phyloP scores from a whole-genome alignment of 129 eudicot species.

The Rutidosis leptorrhynchoides region DNA sequence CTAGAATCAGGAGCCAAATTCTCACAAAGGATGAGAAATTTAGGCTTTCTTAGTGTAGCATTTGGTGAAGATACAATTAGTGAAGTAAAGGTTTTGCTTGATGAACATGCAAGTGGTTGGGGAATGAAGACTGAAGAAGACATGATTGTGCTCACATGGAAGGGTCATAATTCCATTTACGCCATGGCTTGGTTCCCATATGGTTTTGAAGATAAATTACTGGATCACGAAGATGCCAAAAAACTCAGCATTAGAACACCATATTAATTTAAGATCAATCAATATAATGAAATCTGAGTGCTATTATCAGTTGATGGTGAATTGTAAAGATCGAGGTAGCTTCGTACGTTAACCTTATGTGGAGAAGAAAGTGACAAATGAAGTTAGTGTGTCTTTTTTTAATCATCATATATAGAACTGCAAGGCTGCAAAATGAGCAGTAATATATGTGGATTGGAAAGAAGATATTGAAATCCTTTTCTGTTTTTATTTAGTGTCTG shows the following conservation, averaged over 20 bases:
- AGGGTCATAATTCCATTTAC: conserved; percentile 72
- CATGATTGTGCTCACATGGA: conserved; percentile 72
- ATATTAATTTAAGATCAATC: conserved; percentile 14
- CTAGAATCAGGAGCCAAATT: conserved; percentile 51
- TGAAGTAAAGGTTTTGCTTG: conserved; percentile 70
- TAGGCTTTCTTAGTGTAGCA: conserved; percentile 52
- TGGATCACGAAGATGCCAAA: conserved; percentile 15
- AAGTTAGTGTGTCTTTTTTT: conserved; percentile 29
- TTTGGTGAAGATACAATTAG: conserved; percentile 57
- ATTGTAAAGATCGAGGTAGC: conserved; percentile 30
- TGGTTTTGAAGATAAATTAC: conserved; percentile 40
- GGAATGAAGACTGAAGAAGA: conserved; percentile 81
- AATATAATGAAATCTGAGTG: conserved; percentile 6
- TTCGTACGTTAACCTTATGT: conserved; percentile 27
- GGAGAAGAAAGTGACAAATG: conserved; percentile 34
- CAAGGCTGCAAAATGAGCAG: conserved; percentile 26
- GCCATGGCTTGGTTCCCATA: conserved; percentile 69
- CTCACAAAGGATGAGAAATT: conserved; percentile 51
- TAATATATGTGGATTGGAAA: conserved; percentile 3
- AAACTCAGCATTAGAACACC: conserved; percentile 22
- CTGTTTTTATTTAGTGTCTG: conserved; percentile 26
- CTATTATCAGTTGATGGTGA: conserved; percentile 23
- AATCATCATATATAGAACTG: conserved; percentile 36
- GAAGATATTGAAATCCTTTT: conserved; percentile 26
- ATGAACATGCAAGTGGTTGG: conserved; percentile 93